phyloP scores from a whole-genome alignment of 345 rosid genomes.

The Citrus sp. region DNA sequence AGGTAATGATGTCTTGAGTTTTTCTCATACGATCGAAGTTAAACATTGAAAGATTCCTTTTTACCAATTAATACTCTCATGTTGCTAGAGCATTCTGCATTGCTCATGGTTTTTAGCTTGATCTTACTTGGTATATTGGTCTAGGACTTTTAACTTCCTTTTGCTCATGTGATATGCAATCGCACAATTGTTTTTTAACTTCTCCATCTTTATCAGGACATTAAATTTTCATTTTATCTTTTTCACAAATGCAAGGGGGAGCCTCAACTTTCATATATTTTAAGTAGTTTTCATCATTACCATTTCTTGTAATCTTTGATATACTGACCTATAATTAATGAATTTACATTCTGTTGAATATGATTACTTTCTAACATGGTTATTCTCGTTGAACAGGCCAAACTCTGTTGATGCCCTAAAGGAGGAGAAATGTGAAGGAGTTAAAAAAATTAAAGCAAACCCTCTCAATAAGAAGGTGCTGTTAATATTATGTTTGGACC shows the following conservation, averaged over 20 bases:
- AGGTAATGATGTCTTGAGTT: slow-evolving; percentile 25
- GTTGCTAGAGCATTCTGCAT: neutral
- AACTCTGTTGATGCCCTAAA: slow-evolving; percentile 16
- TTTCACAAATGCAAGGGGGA: neutral
- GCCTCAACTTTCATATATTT: neutral
- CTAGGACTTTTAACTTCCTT: neutral
- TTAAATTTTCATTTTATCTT: neutral
- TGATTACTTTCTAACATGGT: slow-evolving; percentile 4
- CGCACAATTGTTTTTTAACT: neutral
- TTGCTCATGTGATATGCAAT: neutral
- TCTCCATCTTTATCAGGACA: neutral
- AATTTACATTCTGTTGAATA: neutral
- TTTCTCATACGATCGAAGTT: neutral
- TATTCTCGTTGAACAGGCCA: slow-evolving; percentile 24
- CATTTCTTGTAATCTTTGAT: neutral
- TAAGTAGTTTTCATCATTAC: neutral
- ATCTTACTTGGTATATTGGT: neutral
- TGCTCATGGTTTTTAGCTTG: neutral
- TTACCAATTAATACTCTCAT: neutral
- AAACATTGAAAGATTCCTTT: neutral
- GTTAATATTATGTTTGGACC: neutral
- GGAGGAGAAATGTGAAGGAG: slow-evolving; percentile 27
- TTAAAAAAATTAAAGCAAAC: slow-evolving; percentile 18
- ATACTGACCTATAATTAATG: neutral
- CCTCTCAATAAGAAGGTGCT: slow-evolving; percentile 37